Percentiles rank a stretch among this genome's conserved stretches.
These are phyloP conservation scores for Psilocybe tampanensis DNA, from an alignment of 768 basidiomycete species.

Conservation along the genomic window DNA sequence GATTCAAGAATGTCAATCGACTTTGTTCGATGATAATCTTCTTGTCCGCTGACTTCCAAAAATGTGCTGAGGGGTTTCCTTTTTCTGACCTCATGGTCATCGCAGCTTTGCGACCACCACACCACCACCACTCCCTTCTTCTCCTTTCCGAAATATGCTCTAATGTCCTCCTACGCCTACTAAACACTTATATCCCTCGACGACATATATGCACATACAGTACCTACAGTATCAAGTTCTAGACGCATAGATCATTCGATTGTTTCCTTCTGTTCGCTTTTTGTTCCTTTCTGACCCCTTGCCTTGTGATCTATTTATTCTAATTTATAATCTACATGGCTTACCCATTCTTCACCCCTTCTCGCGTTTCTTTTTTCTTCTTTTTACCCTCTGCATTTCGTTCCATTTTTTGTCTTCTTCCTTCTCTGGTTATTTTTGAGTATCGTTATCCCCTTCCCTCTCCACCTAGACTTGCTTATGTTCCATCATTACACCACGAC, in stretches of 20 bases:
- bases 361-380: not conserved
- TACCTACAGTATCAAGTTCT: not conserved
- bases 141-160: not conserved
- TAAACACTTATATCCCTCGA: not conserved
- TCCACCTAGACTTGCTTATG: not conserved
- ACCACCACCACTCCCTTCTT: not conserved
- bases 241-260: constrained; percentile 3
- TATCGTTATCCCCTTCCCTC: not conserved
- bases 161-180: not conserved
- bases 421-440: not conserved
- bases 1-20: constrained; percentile 25
- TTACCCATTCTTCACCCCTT: not conserved
- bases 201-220: not conserved
- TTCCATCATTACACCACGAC: not conserved
- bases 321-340: not conserved
- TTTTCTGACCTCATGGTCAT: not conserved
- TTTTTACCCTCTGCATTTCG: not conserved
- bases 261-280: not conserved
- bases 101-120: not conserved
- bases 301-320: not conserved
- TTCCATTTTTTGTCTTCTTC: not conserved
- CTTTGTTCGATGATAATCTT: constrained; percentile 17
- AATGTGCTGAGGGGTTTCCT: not conserved
- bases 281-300: not conserved
- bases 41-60: not conserved